Base-by-base conservation (phyloP, 1,284 basidiomycete species). In the Ganoderma boninense region DNA sequence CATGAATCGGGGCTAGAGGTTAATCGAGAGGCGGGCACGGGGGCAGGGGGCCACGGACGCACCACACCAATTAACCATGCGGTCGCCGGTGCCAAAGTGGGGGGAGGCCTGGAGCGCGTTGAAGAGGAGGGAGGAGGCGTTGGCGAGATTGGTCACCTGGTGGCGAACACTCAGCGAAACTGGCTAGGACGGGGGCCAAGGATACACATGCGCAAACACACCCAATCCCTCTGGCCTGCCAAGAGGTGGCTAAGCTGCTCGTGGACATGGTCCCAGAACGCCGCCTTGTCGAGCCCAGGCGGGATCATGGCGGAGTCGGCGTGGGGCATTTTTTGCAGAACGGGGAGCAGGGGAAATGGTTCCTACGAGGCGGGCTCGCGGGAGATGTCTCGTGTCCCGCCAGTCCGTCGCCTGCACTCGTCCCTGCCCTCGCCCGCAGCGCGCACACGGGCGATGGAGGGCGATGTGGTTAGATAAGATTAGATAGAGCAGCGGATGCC, bases 21-120 rank as follows among this genome's bases (percentile, higher is more conserved):
- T n/a, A 43, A 26, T 16, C n/a, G 38, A 59, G 16, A 26, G 54
- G 64, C 46, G 10, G n/a, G 46, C 13, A 3, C 0, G 29, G 20
- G 20, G 20, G 35, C 10, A n/a, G 38, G 16, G 29, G 10, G 54
- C 40, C 5, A 29, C 11, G 43, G 38, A 82, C 89, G 82, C 76
- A 96, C 95, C 95, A 85, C 91, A 92, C 96, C 96, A 97, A 78
- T 96, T 97, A 32, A 97, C 94, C 6, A 92, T 88, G 77, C 86
- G 87, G 68, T 85, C 84, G 5, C 82, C 86, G 49, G 79, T 74
- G 40, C 94, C 95, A 78, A 95, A 96, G 75, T 90, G 82, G 40
- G 85, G 78, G 23, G 86, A 83, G 4, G 88, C 90, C 57, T 89
- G 85, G 61, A 96, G 87, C 16, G 94, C 87, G 78, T 91, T 90